Percentiles rank a stretch among this genome's conserved stretches.
Conservation (phyloP, 176 grass and related monocot species). For the Rhynchospora breviuscula region DNA sequence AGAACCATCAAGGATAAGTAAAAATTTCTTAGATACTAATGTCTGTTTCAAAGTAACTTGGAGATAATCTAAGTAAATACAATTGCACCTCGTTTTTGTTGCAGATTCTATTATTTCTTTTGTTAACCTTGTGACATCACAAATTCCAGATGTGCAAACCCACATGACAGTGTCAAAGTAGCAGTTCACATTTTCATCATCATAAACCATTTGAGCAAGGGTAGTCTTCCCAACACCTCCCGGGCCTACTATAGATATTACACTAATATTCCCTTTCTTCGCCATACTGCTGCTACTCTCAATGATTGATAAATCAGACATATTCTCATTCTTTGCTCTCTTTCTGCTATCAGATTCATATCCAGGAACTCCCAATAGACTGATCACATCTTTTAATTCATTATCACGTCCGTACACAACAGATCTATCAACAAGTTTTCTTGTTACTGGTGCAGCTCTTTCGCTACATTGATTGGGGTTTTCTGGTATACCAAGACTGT, state of each 20-base stretch:
- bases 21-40: no score
- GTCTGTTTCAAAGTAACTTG: no score
- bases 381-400: neutral
- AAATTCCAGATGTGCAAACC: no score
- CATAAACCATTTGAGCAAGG: constrained; percentile 31
- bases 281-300: neutral
- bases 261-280: neutral
- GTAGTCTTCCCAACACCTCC: constrained; percentile 52
- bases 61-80: no score
- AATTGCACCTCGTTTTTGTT: no score
- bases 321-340: neutral
- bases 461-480: neutral
- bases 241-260: constrained; percentile 43
- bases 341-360: neutral
- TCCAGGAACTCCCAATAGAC: neutral
- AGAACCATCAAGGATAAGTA: no score
- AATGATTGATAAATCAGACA: neutral
- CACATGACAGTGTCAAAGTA: no score
- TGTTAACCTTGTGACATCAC: no score
- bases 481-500: neutral
- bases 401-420: neutral
- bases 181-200: neutral
- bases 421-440: neutral
- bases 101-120: no score
- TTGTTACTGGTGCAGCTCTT: neutral